Evolutionary conservation across 2,329 filamentous ascomycete genomes (phyloP), one percentile per base, ranked within the genome.

Genomic region (Fusarium tanahbumbuense): DNA sequence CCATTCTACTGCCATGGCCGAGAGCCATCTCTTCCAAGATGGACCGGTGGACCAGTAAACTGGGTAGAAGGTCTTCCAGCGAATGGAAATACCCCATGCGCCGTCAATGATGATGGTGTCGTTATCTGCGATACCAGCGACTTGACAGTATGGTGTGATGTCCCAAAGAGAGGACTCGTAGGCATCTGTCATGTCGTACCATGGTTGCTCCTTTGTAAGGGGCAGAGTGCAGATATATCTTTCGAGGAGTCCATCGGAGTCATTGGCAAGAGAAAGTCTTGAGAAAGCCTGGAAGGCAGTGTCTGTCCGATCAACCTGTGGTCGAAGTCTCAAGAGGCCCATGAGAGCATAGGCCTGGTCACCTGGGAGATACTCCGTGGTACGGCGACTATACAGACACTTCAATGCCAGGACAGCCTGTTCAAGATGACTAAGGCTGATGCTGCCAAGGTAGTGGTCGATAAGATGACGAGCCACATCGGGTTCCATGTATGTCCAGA

Each of bases 271-370:
- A 1, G 79, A 81, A 3, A 81, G 52, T 22, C 78, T 67, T 4
- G 78, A 77, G 63, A 81, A 81, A 27, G 78, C 78, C 57, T 81
- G 78, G 70, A 81, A 81, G 13, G 75, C 65, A 15, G 75, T 76
- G 37, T 81, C 78, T 18, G 73, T 77, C 37, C 60, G 47, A 64
- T 79, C 77, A 28, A 81, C 73, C 37, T 72, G 73, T 1, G 78
- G 78, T 4, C 78, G 74, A 41, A 77, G 58, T 11, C 76, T 73
- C 41, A 81, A 60, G 23, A 81, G 73, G 23, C 80, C 78, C 78
- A 80, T 81, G 3, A 81, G 73, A 2, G 76, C 80, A 47, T 81
- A 81, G 4, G 76, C 73, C 28, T 75, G 76, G 34, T 81, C 80
- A 28, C 78, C 78, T 2, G 70, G 55, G 18, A 75, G 65, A 27